Conservation (phyloP, 2,329 filamentous ascomycete species). For the Colletotrichum abscissum region DNA sequence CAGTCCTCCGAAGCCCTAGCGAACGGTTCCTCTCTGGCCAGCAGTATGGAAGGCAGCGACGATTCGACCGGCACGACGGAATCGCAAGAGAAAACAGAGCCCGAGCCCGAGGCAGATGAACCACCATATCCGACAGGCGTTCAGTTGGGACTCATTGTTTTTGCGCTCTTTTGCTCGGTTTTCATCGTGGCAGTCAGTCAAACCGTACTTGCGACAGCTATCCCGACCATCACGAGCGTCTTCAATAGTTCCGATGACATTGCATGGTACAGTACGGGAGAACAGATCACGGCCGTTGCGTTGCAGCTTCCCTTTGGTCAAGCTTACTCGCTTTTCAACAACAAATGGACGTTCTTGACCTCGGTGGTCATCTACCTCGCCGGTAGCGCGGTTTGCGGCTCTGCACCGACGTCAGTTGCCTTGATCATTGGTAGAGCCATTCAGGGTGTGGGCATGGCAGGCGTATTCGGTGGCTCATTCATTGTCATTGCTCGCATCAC, state of each 20-base stretch:
- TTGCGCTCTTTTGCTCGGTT: conserved; percentile 1
- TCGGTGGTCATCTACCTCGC: conserved; percentile 40
- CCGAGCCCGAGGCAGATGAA: background rate
- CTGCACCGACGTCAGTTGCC: conserved; percentile 43
- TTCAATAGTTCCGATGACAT: conserved; percentile 54
- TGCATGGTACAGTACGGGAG: conserved; percentile 47
- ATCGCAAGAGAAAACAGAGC: background rate
- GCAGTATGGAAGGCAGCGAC: background rate
- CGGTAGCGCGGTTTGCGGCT: conserved; percentile 39
- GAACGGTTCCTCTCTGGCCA: background rate
- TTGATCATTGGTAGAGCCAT: conserved; percentile 51
- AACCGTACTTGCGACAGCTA: conserved; percentile 50
- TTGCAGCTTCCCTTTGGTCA: conserved; percentile 42
- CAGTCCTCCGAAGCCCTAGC: background rate
- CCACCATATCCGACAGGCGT: conserved; percentile 1
- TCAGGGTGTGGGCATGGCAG: conserved; percentile 48
- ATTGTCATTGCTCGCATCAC: conserved; percentile 52
- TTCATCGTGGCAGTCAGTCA: conserved; percentile 4
- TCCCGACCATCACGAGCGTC: conserved; percentile 46
- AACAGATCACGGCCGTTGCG: conserved; percentile 40
- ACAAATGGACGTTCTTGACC: conserved; percentile 41
- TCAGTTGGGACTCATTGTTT: background rate
- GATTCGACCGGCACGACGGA: background rate
- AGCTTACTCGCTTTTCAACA: conserved; percentile 43
- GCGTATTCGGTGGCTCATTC: conserved; percentile 47